Percentiles rank a stretch among this genome's conserved stretches.
These are phyloP conservation scores for Peniophora sp. DNA, from an alignment of 1,284 basidiomycete species.

Conservation along the genomic window DNA sequence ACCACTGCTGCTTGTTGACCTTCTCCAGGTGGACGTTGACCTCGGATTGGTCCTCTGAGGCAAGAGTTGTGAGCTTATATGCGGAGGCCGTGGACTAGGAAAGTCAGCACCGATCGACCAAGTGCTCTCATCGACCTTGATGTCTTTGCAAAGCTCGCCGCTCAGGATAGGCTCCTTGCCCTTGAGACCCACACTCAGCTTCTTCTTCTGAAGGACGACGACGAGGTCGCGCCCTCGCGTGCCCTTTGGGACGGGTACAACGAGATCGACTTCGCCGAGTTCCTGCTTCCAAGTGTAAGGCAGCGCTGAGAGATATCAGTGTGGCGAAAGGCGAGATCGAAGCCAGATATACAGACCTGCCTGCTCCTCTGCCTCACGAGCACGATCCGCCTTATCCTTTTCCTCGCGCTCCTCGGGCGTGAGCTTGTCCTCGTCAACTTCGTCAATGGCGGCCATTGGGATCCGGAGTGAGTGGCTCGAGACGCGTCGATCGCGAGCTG, in stretches of 20 bases:
- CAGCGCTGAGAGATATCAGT: slow-evolving; percentile 46
- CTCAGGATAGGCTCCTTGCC: slow-evolving; percentile 78
- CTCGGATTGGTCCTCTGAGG: slow-evolving; percentile 69
- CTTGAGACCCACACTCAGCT: slow-evolving; percentile 81
- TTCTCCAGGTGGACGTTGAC: slow-evolving; percentile 85
- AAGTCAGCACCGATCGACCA: slow-evolving; percentile 81
- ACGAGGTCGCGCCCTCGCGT: slow-evolving; percentile 75
- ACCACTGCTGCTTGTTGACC: slow-evolving; percentile 86
- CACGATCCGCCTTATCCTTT: slow-evolving; percentile 62
- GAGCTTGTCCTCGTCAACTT: slow-evolving; percentile 68
- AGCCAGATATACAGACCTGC: slow-evolving; percentile 49
- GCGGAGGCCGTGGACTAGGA: slow-evolving; percentile 5
- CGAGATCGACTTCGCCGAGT: slow-evolving; percentile 80
- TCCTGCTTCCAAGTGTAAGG: slow-evolving; percentile 94
- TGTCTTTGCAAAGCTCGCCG: slow-evolving; percentile 90
- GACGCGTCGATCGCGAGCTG: slow-evolving; percentile 1
- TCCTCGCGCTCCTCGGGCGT: slow-evolving; percentile 69
- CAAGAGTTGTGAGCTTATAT: slow-evolving; percentile 4
- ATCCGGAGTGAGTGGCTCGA: slow-evolving; percentile 12
- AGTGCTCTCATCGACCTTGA: slow-evolving; percentile 94
- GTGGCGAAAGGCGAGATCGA: slow-evolving; percentile 10
- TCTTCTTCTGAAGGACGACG: slow-evolving; percentile 76
- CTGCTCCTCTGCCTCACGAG: slow-evolving; percentile 75
- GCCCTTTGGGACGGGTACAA: slow-evolving; percentile 80
- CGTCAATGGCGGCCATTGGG: slow-evolving; percentile 25